Conservation (phyloP, 2,329 filamentous ascomycete species). For the Aspergillus candidus region DNA sequence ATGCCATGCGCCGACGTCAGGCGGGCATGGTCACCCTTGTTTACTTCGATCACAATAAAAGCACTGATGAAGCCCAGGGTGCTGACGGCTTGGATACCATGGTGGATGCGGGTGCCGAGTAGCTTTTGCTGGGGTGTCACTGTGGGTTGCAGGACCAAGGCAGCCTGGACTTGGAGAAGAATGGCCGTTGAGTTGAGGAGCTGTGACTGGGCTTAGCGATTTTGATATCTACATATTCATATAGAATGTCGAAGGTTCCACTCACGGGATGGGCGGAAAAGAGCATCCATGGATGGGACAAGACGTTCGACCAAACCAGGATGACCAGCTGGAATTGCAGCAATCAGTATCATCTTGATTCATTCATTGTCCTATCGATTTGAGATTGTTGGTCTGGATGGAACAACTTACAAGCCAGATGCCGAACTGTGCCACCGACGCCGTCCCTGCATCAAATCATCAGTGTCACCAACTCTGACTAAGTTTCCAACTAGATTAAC, state of each 20-base stretch:
- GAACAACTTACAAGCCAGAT: conserved; percentile 55
- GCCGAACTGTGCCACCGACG: conserved; percentile 71
- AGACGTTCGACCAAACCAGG: conserved; percentile 71
- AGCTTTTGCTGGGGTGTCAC: conserved; percentile 68
- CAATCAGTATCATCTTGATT: background rate
- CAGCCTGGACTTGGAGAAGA: conserved; percentile 69
- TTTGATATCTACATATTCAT: too few species aligned
- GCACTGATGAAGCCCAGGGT: conserved; percentile 35
- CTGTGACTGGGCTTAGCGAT: conserved; percentile 20
- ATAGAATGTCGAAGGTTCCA: conserved; percentile 25
- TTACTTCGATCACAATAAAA: conserved; percentile 52
- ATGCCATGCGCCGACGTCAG: conserved; percentile 78
- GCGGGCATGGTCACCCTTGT: conserved; percentile 65
- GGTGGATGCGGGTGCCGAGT: conserved; percentile 59
- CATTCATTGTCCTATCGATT: too few species aligned
- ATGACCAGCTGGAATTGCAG: conserved; percentile 51
- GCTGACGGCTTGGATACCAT: conserved; percentile 57
- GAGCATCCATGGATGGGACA: conserved; percentile 65
- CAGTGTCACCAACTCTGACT: too few species aligned
- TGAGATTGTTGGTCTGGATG: background rate
- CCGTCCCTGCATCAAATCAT: conserved; percentile 58
- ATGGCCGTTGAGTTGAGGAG: conserved; percentile 59
- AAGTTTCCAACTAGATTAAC: conserved; percentile 12
- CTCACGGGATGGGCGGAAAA: conserved; percentile 85
- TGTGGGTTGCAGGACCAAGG: conserved; percentile 83